Conservation (phyloP, 345 rosid genomes). For the Populus pruinosa region DNA sequence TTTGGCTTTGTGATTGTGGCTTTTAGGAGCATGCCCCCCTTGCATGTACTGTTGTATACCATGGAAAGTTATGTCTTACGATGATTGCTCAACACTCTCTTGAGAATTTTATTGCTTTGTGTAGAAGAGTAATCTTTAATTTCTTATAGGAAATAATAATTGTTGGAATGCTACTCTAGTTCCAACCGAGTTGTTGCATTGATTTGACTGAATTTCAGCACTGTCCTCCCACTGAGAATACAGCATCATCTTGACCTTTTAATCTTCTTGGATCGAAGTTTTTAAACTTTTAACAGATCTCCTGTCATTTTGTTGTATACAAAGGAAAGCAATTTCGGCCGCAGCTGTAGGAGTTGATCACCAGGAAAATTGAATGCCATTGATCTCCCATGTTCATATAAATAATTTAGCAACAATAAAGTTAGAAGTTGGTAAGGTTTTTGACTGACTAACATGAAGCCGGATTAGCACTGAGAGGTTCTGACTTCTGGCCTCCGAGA, state of each 20-base stretch:
- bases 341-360: neutral
- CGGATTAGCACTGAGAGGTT: neutral
- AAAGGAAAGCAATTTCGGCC: neutral
- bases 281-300: neutral
- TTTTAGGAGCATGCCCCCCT: no score
- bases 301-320: neutral
- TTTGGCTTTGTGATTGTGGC: no score
- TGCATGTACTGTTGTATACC: neutral
- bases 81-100: neutral
- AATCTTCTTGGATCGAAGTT: neutral
- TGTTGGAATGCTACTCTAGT: neutral
- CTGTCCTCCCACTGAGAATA: neutral
- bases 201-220: neutral
- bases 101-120: neutral
- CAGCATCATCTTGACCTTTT: neutral
- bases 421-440: neutral
- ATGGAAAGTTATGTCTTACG: neutral
- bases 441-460: no score
- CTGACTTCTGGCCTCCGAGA: neutral
- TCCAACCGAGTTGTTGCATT: neutral
- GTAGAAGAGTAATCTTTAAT: neutral
- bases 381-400: neutral
- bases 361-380: neutral
- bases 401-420: neutral
- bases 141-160: neutral